These are phyloP conservation scores for Chaetomium tenue DNA, from an alignment of 495 filamentous ascomycete species.

Conservation along the genomic window DNA sequence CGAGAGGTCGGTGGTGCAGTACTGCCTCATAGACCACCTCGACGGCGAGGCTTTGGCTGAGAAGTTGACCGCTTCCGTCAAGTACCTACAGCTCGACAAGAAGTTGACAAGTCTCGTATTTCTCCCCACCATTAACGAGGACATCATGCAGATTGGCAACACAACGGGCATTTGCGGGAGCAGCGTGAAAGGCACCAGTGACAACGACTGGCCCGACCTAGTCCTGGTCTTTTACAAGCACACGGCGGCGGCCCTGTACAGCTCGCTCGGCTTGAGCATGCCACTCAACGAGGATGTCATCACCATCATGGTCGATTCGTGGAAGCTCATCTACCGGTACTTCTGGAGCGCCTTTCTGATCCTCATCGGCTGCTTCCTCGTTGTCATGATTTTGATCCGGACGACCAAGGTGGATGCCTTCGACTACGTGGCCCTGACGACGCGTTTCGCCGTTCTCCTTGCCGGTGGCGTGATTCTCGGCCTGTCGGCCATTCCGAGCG, in stretches of 20 bases:
- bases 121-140: conserved; percentile 12
- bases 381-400: conserved; percentile 27
- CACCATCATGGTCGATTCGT: conserved; percentile 25
- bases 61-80: conserved; percentile 14
- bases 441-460: conserved; percentile 16
- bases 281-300: conserved; percentile 20
- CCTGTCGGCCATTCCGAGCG: conserved; percentile 18
- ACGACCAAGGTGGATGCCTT: conserved; percentile 27
- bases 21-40: conserved; percentile 31
- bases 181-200: conserved; percentile 2
- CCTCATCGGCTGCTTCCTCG: conserved; percentile 25
- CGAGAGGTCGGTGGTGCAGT: conserved; percentile 18
- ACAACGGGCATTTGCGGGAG: conserved; percentile 22
- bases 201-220: conserved; percentile 12
- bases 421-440: conserved; percentile 17
- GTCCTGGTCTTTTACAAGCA: conserved; percentile 3
- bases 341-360: conserved; percentile 27
- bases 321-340: conserved; percentile 31
- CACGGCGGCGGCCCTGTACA: conserved; percentile 23
- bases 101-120: conserved; percentile 26
- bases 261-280: conserved; percentile 21
- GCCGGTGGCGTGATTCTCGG: conserved; percentile 12
- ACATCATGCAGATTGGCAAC: conserved; percentile 15
- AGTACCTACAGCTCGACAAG: conserved; percentile 27
- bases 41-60: conserved; percentile 29